Percentiles rank a stretch among this genome's conserved stretches.
phyloP scores from a whole-genome alignment of 192 early-diverging fungal genomes.

The Pecoramyces ruminantium region DNA sequence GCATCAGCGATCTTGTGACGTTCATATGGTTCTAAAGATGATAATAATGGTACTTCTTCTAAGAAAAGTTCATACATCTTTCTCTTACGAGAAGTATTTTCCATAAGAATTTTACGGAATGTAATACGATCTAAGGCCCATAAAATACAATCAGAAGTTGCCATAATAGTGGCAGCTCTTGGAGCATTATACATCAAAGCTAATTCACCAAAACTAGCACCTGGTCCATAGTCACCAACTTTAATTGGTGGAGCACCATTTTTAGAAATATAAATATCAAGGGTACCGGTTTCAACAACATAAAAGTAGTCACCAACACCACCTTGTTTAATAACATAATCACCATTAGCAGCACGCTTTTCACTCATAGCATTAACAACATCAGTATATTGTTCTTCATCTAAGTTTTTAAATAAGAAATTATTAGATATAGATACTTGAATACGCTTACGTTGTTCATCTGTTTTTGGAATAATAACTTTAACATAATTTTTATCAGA shows the following conservation, averaged over 20 bases:
- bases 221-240: conserved; percentile 61
- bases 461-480: conserved; percentile 72
- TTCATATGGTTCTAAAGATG: conserved; percentile 86
- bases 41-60: conserved; percentile 75
- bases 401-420: conserved; percentile 84
- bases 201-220: conserved; percentile 92
- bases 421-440: conserved; percentile 63
- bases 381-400: conserved; percentile 88
- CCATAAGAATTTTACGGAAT: conserved; percentile 94
- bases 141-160: conserved; percentile 65
- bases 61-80: conserved; percentile 93
- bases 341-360: conserved; percentile 48
- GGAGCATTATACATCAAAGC: conserved; percentile 99
- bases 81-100: conserved; percentile 85
- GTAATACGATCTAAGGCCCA: conserved; percentile 98
- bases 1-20: conserved; percentile 98
- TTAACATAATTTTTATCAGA: conserved; percentile 61
- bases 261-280: conserved; percentile 78
- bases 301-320: conserved; percentile 96
- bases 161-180: conserved; percentile 83
- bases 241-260: conserved; percentile 36
- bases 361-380: conserved; percentile 95
- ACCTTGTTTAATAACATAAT: conserved; percentile 80
- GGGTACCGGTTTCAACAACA: conserved; percentile 81
- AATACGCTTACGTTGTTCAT: conserved; percentile 70